phyloP scores from a whole-genome alignment of 441 rosid genomes.

The Bocquillonia castaneifolia region DNA sequence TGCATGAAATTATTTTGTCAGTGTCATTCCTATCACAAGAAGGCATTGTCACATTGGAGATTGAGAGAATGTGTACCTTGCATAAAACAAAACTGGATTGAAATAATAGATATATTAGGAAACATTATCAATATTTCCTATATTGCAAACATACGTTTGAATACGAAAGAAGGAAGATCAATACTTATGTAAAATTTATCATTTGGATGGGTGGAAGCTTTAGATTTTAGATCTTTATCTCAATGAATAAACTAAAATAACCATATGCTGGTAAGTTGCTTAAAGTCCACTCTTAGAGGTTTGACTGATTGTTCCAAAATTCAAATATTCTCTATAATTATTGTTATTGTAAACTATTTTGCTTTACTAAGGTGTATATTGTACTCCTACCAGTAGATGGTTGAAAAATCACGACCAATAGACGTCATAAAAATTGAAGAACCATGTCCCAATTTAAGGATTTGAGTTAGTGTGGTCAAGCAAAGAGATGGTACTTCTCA shows the following conservation, averaged over 20 bases:
- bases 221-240: not conserved
- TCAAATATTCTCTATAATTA: too few species aligned
- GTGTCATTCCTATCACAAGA: not conserved
- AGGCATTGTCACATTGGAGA: constrained; percentile 1
- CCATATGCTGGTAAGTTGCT: not conserved
- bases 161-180: not conserved
- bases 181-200: not conserved
- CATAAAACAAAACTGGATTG: not conserved
- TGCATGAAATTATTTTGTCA: not conserved
- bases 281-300: too few species aligned
- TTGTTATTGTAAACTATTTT: not conserved
- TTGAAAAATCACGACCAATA: not conserved
- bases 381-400: not conserved
- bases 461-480: not conserved
- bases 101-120: not conserved
- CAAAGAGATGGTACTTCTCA: not conserved
- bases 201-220: not conserved
- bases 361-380: not conserved
- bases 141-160: not conserved
- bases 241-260: too few species aligned
- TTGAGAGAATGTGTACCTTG: not conserved
- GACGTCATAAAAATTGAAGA: not conserved
- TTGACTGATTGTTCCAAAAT: not conserved
- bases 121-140: not conserved
- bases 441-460: too few species aligned